These are phyloP conservation scores for Omphalea diandra DNA, from an alignment of 441 rosid species.

Conservation along the genomic window DNA sequence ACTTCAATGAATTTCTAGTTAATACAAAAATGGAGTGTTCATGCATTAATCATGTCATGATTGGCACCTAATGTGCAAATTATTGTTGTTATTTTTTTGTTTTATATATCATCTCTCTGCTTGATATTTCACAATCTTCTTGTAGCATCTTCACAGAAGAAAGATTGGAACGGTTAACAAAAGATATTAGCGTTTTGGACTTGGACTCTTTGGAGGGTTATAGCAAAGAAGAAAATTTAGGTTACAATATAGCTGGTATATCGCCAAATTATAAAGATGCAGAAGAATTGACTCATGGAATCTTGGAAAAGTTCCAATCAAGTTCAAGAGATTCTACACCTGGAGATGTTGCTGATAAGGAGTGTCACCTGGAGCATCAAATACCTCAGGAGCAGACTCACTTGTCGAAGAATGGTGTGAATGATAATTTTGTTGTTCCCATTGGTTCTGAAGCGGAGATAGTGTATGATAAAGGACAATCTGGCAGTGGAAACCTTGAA, in stretches of 20 bases:
- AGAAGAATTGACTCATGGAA: constrained; percentile 32
- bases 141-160: constrained; percentile 88
- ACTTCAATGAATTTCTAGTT: background rate
- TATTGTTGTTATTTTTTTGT: background rate
- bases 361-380: constrained; percentile 34
- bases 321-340: constrained; percentile 37
- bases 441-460: constrained; percentile 40
- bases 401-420: constrained; percentile 26
- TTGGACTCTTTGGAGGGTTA: constrained; percentile 41
- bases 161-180: constrained; percentile 81
- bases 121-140: constrained; percentile 19
- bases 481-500: constrained; percentile 35
- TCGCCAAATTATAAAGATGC: constrained; percentile 29
- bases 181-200: constrained; percentile 52
- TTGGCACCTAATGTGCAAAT: background rate
- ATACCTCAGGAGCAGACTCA: constrained; percentile 36
- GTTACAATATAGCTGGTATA: constrained; percentile 28
- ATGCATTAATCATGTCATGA: background rate
- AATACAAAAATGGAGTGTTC: background rate
- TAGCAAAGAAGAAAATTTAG: constrained; percentile 34
- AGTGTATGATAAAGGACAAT: constrained; percentile 30
- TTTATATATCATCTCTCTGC: background rate
- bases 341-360: constrained; percentile 34
- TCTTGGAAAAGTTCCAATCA: constrained; percentile 31
- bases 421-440: constrained; percentile 30